These are phyloP conservation scores for Trichoderma asperelloides DNA, from an alignment of 495 filamentous ascomycete species.

Conservation along the genomic window DNA sequence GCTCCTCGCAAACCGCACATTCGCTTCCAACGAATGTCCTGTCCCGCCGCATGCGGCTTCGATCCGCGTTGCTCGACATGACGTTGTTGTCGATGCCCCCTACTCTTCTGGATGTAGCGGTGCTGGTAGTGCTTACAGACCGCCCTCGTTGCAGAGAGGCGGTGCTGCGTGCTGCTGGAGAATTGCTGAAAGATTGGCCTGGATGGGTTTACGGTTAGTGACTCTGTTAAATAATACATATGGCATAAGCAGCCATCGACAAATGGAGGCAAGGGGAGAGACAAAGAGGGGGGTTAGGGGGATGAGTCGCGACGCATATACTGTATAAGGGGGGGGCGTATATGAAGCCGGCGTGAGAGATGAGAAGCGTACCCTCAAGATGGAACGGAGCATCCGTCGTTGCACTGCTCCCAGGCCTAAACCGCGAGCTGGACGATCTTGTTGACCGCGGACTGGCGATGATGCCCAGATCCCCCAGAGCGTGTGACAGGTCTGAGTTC, in stretches of 20 bases:
- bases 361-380: slow-evolving; percentile 3
- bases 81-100: slow-evolving; percentile 18
- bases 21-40: slow-evolving; percentile 91
- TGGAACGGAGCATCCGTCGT: slow-evolving; percentile 7
- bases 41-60: slow-evolving; percentile 74
- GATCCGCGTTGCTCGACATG: slow-evolving; percentile 70
- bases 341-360: neutral
- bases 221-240: slow-evolving; percentile 8
- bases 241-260: slow-evolving; percentile 8
- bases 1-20: slow-evolving; percentile 96
- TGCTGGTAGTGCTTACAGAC: neutral
- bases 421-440: neutral
- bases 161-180: neutral
- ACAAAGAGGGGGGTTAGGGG: neutral
- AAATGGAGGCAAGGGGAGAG: slow-evolving; percentile 12
- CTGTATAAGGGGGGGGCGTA: neutral
- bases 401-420: slow-evolving; percentile 3
- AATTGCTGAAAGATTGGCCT: neutral
- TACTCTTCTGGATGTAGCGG: slow-evolving; percentile 15
- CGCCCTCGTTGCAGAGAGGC: neutral
- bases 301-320: neutral
- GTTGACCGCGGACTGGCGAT: neutral
- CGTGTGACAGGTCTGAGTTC: neutral
- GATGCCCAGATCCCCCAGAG: slow-evolving; percentile 1
- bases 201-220: neutral